Base-by-base conservation (phyloP, 2,329 filamentous ascomycete species). In the Diplodia seriata region DNA sequence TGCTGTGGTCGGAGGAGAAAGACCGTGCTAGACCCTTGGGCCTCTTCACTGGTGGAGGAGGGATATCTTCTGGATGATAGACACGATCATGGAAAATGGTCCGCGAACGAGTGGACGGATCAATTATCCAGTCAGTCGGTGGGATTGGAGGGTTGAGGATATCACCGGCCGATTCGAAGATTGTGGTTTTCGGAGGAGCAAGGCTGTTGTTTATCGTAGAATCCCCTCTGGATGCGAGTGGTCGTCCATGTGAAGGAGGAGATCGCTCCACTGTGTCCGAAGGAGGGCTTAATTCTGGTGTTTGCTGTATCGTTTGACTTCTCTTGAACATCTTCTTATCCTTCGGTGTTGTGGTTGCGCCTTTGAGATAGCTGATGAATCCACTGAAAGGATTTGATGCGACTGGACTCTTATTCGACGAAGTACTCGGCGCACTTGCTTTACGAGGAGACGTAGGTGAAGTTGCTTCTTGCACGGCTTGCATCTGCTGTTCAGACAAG, bases 1-100 rank as follows among this genome's bases (percentile, higher is more conserved):
- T 47, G 61, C 59, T 65, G n/a, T 70, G 76, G 8, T 85, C 81
- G 49, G 73, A 77, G 20, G 79, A 82, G 65, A 80, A 79, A 0
- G 75, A 77, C 6, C 78, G 79, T 1, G 70, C 73, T 47, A 74
- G 68, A 56, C 70, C 67, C 15, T 71, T 73, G 51, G 68, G 74
- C 26, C 72, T 82, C 77, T 75, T 85, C 71, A 72, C 79, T 0
- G 91, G 90, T 9, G 93, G 92, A 0, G 90, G 88, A 0, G 95
- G 95, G 43, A 99, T 97, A 75, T 99, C 95, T 53, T 90, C 87
- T 0, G 95, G 94, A 74, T 97, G 93, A 76, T 99, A 99, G 18
- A 99, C 87, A 12, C 95, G 90, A 77, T 99, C 95, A 78, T 99
- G 95, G 79, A 98, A 98, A 69, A 99, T 99, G 1, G 94, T 94